Percentiles rank a stretch among this genome's conserved stretches.
These are phyloP conservation scores for Gastrolobium bilobum DNA, from an alignment of 306 rosid genomes.

Conservation along the genomic window DNA sequence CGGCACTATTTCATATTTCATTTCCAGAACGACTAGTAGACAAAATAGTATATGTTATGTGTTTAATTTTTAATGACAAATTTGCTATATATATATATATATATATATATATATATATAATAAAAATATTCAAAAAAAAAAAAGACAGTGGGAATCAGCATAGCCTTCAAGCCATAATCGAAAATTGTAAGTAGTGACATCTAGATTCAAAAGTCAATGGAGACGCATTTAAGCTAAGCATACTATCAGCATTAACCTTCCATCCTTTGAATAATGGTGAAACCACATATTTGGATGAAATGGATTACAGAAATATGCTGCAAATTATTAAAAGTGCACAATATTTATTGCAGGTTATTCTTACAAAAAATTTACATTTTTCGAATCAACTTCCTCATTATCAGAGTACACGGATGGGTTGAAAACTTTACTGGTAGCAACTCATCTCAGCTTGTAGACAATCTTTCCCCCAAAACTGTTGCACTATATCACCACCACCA, in stretches of 20 bases:
- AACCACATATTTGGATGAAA: conserved; percentile 8
- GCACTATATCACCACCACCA: conserved; percentile 16
- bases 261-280: conserved; percentile 1
- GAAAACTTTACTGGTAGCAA: conserved; percentile 28
- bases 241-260: conserved; percentile 35
- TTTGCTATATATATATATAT: neutral
- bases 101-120: too few relatives aligned
- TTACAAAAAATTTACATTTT: conserved; percentile 36
- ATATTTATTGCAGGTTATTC: conserved; percentile 25
- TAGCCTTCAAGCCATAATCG: neutral
- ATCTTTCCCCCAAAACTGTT: conserved; percentile 46
- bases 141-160: neutral
- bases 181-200: neutral
- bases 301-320: conserved; percentile 34
- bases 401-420: conserved; percentile 15
- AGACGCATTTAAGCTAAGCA: conserved; percentile 17
- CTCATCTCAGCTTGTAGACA: conserved; percentile 35
- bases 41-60: neutral
- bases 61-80: neutral
- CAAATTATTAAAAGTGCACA: conserved; percentile 31
- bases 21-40: neutral
- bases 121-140: too few relatives aligned
- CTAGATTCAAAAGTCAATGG: neutral
- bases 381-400: conserved; percentile 38
- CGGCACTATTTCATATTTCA: neutral